Base-by-base conservation (phyloP, 306 rosid genomes). In the Corylus avellana region DNA sequence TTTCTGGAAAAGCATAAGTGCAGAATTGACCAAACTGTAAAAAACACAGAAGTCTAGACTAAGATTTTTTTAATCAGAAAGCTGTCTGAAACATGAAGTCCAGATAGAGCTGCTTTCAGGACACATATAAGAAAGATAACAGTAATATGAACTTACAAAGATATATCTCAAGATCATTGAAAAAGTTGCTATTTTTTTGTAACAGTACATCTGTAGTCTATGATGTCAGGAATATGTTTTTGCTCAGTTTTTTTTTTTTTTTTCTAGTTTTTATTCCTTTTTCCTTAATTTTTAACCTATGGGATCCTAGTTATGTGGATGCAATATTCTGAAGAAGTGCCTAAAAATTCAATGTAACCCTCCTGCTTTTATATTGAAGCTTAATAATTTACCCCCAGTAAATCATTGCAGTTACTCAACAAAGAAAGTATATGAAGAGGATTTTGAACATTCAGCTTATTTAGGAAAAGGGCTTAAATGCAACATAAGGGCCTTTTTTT, bases 271-370 rank as follows among this genome's bases (percentile, higher is more conserved):
- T 11, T 12, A 13, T 22, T 58, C 9, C 8, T 58, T 17, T 22
- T 58, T 58, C 3, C 5, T 27, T 22, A 42, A 6, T 42, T 42
- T 42, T 42, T 9, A 22, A 58, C 27, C 27, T 20, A n/a, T 58
- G 35, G 0, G 17, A 72, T 85, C 72, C 88, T 75, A 42, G 46
- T 6, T 84, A 83, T 78, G 48, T 75, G 75, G 86, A 57, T 75
- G 81, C 78, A 79, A 76, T 66, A 71, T 80, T 64, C 72, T 69
- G 78, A 75, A 73, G 78, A 84, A 61, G 8, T 11, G 25, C 63
- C 32, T 18, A 8, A 10, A n/a, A 10, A n/a, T 13, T 32, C 35
- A 13, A 27, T 25, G 68, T 27, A 27, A 17, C 7, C 39, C 39
- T 10, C 12, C 63, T 11, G 42, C 68, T 12, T 27, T 61, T 27